phyloP scores from a whole-genome alignment of 2,329 filamentous ascomycete genomes.

The Tolypocladium pustulatum region DNA sequence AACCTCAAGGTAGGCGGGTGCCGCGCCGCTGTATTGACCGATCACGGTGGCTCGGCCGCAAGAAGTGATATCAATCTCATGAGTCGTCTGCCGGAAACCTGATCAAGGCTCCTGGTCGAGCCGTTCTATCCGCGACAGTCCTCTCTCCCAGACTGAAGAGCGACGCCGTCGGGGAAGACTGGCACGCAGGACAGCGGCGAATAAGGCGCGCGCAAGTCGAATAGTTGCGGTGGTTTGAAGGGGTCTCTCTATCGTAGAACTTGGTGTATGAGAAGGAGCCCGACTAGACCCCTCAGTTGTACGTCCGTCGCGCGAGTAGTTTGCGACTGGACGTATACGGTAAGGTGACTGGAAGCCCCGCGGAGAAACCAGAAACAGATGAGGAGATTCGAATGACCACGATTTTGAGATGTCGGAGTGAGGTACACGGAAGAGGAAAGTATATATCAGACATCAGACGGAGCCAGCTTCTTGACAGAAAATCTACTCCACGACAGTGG shows the following conservation, averaged over 20 bases:
- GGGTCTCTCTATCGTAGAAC: too few relatives aligned
- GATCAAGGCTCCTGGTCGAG: background rate
- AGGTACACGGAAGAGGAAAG: background rate
- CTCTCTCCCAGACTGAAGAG: background rate
- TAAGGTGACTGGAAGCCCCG: background rate
- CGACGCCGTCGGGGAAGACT: too few relatives aligned
- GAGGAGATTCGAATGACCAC: background rate
- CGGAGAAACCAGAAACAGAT: background rate
- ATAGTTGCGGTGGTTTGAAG: background rate
- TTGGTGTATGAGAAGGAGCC: background rate
- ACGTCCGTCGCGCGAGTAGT: background rate
- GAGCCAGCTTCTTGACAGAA: background rate
- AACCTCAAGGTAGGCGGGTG: background rate
- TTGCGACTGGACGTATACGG: background rate
- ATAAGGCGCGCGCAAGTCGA: background rate
- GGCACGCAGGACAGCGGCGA: background rate
- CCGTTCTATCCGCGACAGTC: background rate
- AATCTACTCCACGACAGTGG: background rate
- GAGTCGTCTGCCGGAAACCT: background rate
- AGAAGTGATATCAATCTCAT: background rate
- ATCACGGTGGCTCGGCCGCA: background rate
- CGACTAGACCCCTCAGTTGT: background rate
- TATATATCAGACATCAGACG: background rate
- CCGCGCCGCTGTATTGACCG: background rate
- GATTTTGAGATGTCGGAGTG: too few relatives aligned